These are phyloP conservation scores for Globisporangium iwayamae DNA, from an alignment of 352 stramenopile species.

Conservation along the genomic window DNA sequence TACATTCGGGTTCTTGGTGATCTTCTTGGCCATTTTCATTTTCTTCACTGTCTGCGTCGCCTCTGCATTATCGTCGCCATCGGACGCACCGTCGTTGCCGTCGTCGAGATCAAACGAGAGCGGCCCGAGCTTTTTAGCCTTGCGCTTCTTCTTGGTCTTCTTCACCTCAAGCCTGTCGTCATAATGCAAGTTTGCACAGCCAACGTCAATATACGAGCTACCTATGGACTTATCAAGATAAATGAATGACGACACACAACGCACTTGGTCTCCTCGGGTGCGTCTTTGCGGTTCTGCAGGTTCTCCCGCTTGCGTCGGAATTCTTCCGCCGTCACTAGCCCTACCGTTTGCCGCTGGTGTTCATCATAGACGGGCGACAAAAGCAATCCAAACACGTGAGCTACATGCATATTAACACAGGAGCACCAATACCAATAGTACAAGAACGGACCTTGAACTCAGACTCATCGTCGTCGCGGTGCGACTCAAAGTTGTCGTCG, in stretches of 20 bases:
- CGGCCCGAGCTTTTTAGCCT: conserved; percentile 74
- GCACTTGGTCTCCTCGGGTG: conserved; percentile 27
- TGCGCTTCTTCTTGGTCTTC: conserved; percentile 76
- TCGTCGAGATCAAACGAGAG: conserved; percentile 83
- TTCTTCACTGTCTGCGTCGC: conserved; percentile 5
- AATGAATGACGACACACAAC: conserved; percentile 1
- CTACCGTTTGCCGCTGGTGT: conserved; percentile 75
- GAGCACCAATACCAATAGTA: not conserved
- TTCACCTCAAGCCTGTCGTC: conserved; percentile 27
- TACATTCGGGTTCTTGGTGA: conserved; percentile 92
- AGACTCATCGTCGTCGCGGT: conserved; percentile 73
- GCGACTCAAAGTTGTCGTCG: conserved; percentile 90
- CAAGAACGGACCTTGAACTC: conserved; percentile 75
- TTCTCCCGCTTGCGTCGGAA: conserved; percentile 89
- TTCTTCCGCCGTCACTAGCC: conserved; percentile 94
- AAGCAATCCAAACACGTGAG: not conserved
- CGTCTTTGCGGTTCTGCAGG: conserved; percentile 44
- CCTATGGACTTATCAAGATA: not conserved
- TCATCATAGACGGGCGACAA: not conserved
- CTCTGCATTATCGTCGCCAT: conserved; percentile 13
- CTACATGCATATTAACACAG: not conserved
- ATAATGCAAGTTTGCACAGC: not conserved
- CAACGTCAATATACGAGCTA: not conserved
- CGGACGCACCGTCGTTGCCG: conserved; percentile 45
- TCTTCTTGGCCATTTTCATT: conserved; percentile 51